These are phyloP conservation scores for Zoysia japonica DNA, from an alignment of 176 grass and related monocot genomes.

Conservation along the genomic window DNA sequence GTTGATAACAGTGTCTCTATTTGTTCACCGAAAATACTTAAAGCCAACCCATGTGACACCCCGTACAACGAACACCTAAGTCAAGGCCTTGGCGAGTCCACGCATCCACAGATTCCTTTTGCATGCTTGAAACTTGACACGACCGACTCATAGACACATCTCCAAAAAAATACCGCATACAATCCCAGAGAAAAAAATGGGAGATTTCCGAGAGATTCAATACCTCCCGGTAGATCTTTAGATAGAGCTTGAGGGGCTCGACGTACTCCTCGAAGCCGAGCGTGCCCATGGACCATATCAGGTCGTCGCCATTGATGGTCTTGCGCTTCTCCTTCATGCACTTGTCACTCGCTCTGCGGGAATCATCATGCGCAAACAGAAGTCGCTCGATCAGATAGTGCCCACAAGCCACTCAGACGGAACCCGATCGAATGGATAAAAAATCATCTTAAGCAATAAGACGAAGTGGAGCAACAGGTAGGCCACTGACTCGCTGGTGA, in stretches of 20 bases:
- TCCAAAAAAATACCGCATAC: neutral
- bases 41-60: neutral
- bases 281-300: slow-evolving; percentile 65
- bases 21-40: neutral
- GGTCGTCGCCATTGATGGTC: slow-evolving; percentile 75
- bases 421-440: neutral
- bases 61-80: neutral
- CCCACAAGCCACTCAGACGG: neutral
- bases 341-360: slow-evolving; percentile 72
- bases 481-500: slow-evolving; percentile 65
- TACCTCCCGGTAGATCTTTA: slow-evolving; percentile 71
- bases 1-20: slow-evolving; percentile 12
- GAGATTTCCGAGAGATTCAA: neutral
- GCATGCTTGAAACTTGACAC: neutral
- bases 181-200: neutral
- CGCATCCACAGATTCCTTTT: neutral
- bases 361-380: neutral
- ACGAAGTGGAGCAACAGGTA: neutral
- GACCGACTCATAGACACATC: neutral
- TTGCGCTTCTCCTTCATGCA: slow-evolving; percentile 83
- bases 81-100: slow-evolving; percentile 1
- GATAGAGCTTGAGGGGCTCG: slow-evolving; percentile 67
- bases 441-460: neutral
- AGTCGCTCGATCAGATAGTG: no score
- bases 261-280: slow-evolving; percentile 78